Evolutionary conservation across 2,329 filamentous ascomycete species (phyloP).

Genomic region (Penicillium sp.): DNA sequence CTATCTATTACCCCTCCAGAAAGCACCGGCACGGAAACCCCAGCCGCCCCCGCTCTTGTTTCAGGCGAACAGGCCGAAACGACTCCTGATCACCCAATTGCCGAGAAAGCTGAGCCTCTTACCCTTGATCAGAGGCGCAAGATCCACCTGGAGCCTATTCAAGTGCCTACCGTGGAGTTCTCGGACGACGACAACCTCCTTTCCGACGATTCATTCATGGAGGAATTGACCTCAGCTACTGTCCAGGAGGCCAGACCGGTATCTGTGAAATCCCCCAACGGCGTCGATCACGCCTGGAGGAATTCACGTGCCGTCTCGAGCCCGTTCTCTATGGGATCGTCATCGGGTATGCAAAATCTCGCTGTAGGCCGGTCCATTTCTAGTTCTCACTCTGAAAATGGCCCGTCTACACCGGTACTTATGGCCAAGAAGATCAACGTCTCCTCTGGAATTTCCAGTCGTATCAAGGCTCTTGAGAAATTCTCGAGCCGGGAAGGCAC

Average conservation of each 20-base stretch:
- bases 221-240: conserved; percentile 78
- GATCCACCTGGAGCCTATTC: conserved; percentile 53
- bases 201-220: conserved; percentile 73
- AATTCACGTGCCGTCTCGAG: conserved; percentile 43
- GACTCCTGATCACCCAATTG: conserved; percentile 22
- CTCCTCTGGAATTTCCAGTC: conserved; percentile 85
- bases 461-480: conserved; percentile 90
- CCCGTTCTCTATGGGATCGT: conserved; percentile 30
- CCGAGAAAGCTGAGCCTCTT: conserved; percentile 19
- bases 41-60: conserved; percentile 18
- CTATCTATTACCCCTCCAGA: conserved; percentile 16
- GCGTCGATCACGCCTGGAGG: conserved; percentile 35
- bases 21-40: conserved; percentile 16
- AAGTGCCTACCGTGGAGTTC: conserved; percentile 38
- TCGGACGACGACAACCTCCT: conserved; percentile 44
- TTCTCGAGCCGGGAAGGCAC: conserved; percentile 54
- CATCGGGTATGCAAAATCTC: conserved; percentile 31
- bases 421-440: conserved; percentile 74
- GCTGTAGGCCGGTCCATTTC: conserved; percentile 40
- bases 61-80: conserved; percentile 23
- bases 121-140: conserved; percentile 35
- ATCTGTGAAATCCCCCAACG: conserved; percentile 70
- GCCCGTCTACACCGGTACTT: conserved; percentile 45
- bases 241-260: conserved; percentile 80
- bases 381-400: conserved; percentile 32